Base-by-base conservation (phyloP, 805 yeast species). In the Yarrowia porcina region DNA sequence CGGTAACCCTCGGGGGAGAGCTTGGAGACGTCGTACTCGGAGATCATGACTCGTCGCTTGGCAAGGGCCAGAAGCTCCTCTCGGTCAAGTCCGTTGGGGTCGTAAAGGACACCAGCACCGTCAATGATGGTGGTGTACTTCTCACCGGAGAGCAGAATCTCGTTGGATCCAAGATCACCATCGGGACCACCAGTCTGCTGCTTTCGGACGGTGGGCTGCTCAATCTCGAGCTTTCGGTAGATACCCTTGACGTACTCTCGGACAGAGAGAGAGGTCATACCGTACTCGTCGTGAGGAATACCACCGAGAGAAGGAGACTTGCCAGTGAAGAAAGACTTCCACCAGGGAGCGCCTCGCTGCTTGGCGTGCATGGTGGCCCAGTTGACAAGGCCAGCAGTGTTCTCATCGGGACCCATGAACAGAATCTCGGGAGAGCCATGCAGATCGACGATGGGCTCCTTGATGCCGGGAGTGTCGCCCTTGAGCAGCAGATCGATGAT, bases 351-450 rank as follows among this genome's bases (percentile, higher is more conserved):
- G 66, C 96, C 96, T 76, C 99, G 86, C 64, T 78, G 76, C 70
- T 88, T 85, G 27, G 99, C 98, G 73, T 93, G 98, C 68, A 85
- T 77, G 25, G 98, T 94, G 11, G 99, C 98, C 98, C 98, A 93
- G 75, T 94, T 92, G 60, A 91, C 96, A 71, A 89, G 87, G 23
- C 87, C 88, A 20, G 99, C 98, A 61, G 98, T 92, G 74, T 96
- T 96, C 80, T 93, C 99, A 77, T 93, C 99, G n/a, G 99, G 99
- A 63, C 99, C 99, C 86, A 93, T 88, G 75, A 90, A 93, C 69
- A 94, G 79, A 69, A 94, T 93, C 79, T 93, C 99, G 56, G 89
- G 90, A 71, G 88, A 82, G 64, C 84, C 83, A 73, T 90, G 87
- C 64, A 89, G 79, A 73, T 93, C 98, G 60, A 93, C 92, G 72